phyloP scores from a whole-genome alignment of 805 yeast genomes.

The Metschnikowia henanensis region DNA sequence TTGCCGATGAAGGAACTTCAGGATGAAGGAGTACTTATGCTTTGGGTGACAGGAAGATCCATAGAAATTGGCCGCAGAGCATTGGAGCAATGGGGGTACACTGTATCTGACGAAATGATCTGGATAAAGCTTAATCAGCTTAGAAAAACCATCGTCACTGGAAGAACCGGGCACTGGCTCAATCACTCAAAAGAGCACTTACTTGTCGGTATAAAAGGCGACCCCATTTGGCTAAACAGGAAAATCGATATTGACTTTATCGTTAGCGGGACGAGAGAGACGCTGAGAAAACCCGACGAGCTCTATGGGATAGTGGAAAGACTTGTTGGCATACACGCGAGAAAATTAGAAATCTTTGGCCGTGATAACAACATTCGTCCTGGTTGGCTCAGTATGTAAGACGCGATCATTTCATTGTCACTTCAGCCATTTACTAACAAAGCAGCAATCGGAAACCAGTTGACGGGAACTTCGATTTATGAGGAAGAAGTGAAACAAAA shows the following conservation, averaged over 20 bases:
- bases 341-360: conserved; percentile 89
- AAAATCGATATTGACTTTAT: conserved; percentile 73
- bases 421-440: conserved; percentile 7
- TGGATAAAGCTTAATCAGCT: conserved; percentile 93
- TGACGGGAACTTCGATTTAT: conserved; percentile 55
- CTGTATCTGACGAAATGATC: conserved; percentile 71
- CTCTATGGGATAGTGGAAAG: conserved; percentile 82
- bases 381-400: conserved; percentile 73
- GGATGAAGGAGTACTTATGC: conserved; percentile 76
- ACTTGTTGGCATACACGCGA: conserved; percentile 70
- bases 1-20: conserved; percentile 70
- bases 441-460: conserved; percentile 71
- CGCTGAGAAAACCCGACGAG: conserved; percentile 91
- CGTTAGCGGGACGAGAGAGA: conserved; percentile 83
- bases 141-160: conserved; percentile 87
- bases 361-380: conserved; percentile 81
- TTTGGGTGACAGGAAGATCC: conserved; percentile 97
- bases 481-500: conserved; percentile 56
- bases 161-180: conserved; percentile 96
- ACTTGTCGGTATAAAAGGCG: conserved; percentile 81
- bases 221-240: conserved; percentile 67
- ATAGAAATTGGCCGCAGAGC: conserved; percentile 85
- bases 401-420: background rate
- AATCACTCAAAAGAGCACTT: conserved; percentile 94
- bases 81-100: conserved; percentile 79